phyloP scores from a whole-genome alignment of 2,329 filamentous ascomycete species.

The Alternaria sp. region DNA sequence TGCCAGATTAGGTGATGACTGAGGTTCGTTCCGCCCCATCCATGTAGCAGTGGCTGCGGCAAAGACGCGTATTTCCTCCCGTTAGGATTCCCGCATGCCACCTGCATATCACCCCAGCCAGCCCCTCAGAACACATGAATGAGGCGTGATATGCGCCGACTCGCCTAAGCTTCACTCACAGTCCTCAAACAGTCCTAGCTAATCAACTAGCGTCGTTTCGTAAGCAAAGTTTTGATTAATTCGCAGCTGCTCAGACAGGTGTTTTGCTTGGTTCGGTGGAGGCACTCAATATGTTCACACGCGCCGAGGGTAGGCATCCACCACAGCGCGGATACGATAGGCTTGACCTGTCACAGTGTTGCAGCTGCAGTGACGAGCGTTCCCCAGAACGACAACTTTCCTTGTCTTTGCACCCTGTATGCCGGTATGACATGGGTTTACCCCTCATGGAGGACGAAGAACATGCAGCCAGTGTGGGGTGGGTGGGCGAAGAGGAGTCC shows the following conservation, averaged over 20 bases:
- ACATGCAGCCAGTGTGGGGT: background rate
- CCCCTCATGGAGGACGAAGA: background rate
- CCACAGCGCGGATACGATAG: background rate
- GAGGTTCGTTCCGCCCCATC: background rate
- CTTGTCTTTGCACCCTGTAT: background rate
- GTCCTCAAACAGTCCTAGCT: background rate
- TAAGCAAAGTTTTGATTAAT: slow-evolving; percentile 3
- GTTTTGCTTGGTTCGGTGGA: background rate
- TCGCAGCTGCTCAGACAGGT: background rate
- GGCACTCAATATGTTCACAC: background rate
- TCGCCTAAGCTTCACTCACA: background rate
- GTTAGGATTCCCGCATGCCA: slow-evolving; percentile 5
- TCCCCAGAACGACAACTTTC: background rate
- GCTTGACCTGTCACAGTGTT: background rate
- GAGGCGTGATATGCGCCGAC: background rate
- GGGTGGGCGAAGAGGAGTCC: background rate
- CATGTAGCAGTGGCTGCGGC: background rate
- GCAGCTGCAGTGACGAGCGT: background rate
- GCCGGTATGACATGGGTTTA: background rate
- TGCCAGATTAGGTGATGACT: background rate
- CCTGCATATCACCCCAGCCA: slow-evolving; percentile 4
- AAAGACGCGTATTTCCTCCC: background rate
- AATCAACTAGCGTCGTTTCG: background rate
- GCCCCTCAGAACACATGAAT: background rate
- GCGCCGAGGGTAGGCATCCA: slow-evolving; percentile 1